Evolutionary conservation across 2,329 filamentous ascomycete genomes (phyloP).

Genomic region (Pseudogymnoascus sp.): DNA sequence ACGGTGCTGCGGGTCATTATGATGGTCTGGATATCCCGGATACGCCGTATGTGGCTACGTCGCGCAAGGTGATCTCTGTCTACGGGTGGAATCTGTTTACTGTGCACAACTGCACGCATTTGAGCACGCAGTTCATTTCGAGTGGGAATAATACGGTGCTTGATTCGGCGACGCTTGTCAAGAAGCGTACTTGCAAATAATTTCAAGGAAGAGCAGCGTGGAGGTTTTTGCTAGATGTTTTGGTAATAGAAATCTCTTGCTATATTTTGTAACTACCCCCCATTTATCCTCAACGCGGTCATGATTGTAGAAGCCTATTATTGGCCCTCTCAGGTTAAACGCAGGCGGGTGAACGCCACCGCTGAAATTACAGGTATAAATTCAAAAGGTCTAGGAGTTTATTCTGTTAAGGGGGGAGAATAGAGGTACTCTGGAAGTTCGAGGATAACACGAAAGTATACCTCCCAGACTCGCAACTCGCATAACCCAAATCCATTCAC

Average conservation of each 20-base stretch:
- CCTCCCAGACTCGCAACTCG: no score
- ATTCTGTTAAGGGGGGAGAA: no score
- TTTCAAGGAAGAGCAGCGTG: not conserved
- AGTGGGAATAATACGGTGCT: not conserved
- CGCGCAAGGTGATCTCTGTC: not conserved
- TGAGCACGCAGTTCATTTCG: constrained; percentile 3
- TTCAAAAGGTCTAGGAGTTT: no score
- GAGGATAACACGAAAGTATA: no score
- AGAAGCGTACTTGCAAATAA: constrained; percentile 3
- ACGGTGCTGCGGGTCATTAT: constrained; percentile 26
- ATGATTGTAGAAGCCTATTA: no score
- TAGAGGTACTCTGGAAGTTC: no score
- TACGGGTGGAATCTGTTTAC: constrained; percentile 8
- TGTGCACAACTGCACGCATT: constrained; percentile 9
- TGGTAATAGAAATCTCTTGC: not conserved
- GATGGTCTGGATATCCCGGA: constrained; percentile 24
- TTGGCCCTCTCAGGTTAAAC: no score
- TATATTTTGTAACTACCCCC: not conserved
- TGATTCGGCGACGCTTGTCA: constrained; percentile 8
- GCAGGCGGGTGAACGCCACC: no score
- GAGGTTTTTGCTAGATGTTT: not conserved
- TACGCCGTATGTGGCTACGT: not conserved
- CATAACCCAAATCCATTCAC: no score
- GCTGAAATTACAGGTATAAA: no score
- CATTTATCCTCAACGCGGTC: no score